These are phyloP conservation scores for Panicum miliaceum DNA, from an alignment of 176 grass and related monocot species.

Conservation along the genomic window DNA sequence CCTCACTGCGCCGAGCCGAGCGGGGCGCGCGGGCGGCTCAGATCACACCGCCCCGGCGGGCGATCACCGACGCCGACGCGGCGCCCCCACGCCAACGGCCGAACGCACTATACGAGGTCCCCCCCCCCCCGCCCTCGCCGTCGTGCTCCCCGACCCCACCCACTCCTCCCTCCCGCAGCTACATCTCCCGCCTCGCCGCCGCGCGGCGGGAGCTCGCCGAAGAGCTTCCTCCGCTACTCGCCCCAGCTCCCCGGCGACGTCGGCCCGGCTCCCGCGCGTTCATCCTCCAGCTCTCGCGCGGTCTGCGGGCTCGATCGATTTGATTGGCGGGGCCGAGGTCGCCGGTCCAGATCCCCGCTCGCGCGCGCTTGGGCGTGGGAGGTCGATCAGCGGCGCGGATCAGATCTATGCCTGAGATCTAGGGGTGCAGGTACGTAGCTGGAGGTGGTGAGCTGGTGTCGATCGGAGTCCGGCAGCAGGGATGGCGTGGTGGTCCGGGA, in stretches of 20 bases:
- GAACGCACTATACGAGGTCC: slow-evolving; percentile 32
- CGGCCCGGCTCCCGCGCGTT: neutral
- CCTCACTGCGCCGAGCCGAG: slow-evolving; percentile 5
- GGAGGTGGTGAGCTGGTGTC: slow-evolving; percentile 14
- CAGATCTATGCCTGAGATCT: slow-evolving; percentile 72
- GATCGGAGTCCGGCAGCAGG: slow-evolving; percentile 20
- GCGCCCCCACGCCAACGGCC: slow-evolving; percentile 51
- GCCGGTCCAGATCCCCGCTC: slow-evolving; percentile 43
- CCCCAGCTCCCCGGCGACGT: neutral
- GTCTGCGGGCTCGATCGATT: neutral
- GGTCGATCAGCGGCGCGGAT: slow-evolving; percentile 35
- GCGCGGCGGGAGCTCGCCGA: slow-evolving; percentile 38
- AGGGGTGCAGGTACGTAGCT: neutral
- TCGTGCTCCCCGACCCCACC: slow-evolving; percentile 43
- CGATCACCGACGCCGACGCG: slow-evolving; percentile 52
- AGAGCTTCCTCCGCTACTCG: slow-evolving; percentile 23
- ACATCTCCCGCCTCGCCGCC: slow-evolving; percentile 37
- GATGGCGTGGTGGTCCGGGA: slow-evolving; percentile 97
- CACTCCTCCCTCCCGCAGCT: neutral
- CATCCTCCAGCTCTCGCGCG: neutral
- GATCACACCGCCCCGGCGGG: slow-evolving; percentile 37
- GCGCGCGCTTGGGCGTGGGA: neutral
- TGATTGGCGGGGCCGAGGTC: neutral
- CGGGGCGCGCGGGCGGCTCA: slow-evolving; percentile 1
- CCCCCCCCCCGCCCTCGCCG: neutral